Conservation (phyloP, 768 basidiomycete species). For the Grammothele lineata region DNA sequence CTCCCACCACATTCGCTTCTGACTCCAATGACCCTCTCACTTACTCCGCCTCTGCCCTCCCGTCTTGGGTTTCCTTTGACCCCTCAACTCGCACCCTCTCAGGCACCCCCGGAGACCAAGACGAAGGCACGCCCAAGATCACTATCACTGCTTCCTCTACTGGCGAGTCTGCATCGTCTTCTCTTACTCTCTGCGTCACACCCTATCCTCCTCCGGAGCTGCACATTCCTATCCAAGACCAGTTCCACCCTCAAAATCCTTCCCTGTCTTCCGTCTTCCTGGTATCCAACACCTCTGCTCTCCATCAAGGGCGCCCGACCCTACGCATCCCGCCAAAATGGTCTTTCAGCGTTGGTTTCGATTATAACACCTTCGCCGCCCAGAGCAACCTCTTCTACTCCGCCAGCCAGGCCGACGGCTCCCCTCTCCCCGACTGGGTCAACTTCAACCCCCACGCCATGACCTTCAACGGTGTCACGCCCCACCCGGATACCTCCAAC, state of each 20-base stretch:
- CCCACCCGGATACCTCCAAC: slow-evolving; percentile 25
- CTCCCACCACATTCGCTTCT: slow-evolving; percentile 59
- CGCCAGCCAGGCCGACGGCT: slow-evolving; percentile 62
- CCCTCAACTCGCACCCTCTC: slow-evolving; percentile 50
- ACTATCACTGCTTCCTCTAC: slow-evolving; percentile 57
- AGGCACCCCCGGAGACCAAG: slow-evolving; percentile 60
- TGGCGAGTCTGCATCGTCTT: slow-evolving; percentile 41
- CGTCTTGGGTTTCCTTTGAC: slow-evolving; percentile 78
- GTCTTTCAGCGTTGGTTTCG: slow-evolving; percentile 89
- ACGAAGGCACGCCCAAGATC: slow-evolving; percentile 61
- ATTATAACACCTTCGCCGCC: slow-evolving; percentile 51
- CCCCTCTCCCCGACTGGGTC: slow-evolving; percentile 72
- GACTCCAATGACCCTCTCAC: slow-evolving; percentile 33
- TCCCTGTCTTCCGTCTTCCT: slow-evolving; percentile 76
- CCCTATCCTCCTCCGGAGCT: slow-evolving; percentile 49
- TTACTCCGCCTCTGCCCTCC: slow-evolving; percentile 57
- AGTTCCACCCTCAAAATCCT: slow-evolving; percentile 56
- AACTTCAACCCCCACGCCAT: slow-evolving; percentile 58
- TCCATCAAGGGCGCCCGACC: slow-evolving; percentile 42
- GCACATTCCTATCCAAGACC: slow-evolving; percentile 47
- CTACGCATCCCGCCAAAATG: slow-evolving; percentile 75
- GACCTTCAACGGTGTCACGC: slow-evolving; percentile 79
- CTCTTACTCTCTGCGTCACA: slow-evolving; percentile 55
- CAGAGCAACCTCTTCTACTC: slow-evolving; percentile 47
- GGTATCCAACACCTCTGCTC: slow-evolving; percentile 54